These are phyloP conservation scores for Calonectria hongkongensis DNA, from an alignment of 2,329 filamentous ascomycete genomes.

Conservation along the genomic window DNA sequence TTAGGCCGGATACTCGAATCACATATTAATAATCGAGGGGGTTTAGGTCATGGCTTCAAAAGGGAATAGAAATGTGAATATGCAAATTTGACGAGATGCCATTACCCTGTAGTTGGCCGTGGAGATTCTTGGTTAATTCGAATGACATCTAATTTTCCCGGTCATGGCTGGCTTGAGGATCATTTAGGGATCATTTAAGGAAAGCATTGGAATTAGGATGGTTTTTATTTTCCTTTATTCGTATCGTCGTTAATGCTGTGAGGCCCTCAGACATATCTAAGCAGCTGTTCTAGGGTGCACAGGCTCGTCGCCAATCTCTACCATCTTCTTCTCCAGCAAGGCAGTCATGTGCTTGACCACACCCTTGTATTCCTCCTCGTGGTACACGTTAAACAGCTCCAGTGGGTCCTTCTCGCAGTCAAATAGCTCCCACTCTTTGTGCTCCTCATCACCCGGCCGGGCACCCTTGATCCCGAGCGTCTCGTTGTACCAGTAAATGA, in stretches of 20 bases:
- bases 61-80: no score
- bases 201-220: no score
- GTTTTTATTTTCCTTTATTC: constrained; percentile 3
- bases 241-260: neutral
- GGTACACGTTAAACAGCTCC: constrained; percentile 69
- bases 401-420: constrained; percentile 70
- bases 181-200: no score
- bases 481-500: constrained; percentile 75
- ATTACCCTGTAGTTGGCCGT: neutral
- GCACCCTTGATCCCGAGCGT: constrained; percentile 67
- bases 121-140: neutral
- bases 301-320: constrained; percentile 69
- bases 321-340: constrained; percentile 69
- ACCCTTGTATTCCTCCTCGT: constrained; percentile 60
- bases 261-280: neutral
- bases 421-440: constrained; percentile 73
- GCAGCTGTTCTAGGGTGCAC: constrained; percentile 50
- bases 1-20: neutral
- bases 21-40: neutral
- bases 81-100: neutral
- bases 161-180: no score
- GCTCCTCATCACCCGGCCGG: constrained; percentile 61
- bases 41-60: neutral
- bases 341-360: constrained; percentile 63
- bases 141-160: no score